Conservation (phyloP, 257 asterid species). For the Ophiorrhiza pumila region DNA sequence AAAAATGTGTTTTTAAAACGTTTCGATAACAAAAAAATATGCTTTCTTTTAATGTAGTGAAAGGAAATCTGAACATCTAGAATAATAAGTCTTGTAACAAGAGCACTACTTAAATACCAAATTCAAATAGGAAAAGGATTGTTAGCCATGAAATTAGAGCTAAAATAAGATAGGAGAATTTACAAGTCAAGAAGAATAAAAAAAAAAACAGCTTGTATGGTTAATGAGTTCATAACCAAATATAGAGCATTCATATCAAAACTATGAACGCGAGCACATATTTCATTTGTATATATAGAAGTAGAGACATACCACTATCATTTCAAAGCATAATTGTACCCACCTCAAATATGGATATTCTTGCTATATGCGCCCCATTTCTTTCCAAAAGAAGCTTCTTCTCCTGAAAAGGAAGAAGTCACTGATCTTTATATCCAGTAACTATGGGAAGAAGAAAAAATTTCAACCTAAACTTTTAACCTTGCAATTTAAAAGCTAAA, state of each 20-base stretch:
- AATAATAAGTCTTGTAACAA: neutral
- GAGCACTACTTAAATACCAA: too few relatives aligned
- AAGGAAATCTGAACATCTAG: neutral
- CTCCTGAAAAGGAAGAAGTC: constrained; percentile 52
- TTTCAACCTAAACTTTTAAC: neutral
- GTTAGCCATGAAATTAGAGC: neutral
- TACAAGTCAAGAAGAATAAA: neutral
- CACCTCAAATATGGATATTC: constrained; percentile 93
- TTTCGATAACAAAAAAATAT: neutral
- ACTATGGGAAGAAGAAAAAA: neutral
- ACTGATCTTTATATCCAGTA: neutral
- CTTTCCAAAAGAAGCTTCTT: constrained; percentile 86
- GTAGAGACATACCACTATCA: neutral
- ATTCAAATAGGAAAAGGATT: constrained; percentile 1
- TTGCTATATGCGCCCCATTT: constrained; percentile 81
- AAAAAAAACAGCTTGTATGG: neutral
- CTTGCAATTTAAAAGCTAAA: neutral
- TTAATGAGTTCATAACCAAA: neutral
- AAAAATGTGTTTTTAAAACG: neutral
- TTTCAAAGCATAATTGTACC: constrained; percentile 16
- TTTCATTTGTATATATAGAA: neutral
- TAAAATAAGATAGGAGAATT: neutral
- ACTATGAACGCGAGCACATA: neutral
- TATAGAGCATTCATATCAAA: neutral
- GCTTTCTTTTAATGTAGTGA: neutral